phyloP scores from a whole-genome alignment of 2,329 filamentous ascomycete genomes.

The Myriosclerotinia duriaeana region DNA sequence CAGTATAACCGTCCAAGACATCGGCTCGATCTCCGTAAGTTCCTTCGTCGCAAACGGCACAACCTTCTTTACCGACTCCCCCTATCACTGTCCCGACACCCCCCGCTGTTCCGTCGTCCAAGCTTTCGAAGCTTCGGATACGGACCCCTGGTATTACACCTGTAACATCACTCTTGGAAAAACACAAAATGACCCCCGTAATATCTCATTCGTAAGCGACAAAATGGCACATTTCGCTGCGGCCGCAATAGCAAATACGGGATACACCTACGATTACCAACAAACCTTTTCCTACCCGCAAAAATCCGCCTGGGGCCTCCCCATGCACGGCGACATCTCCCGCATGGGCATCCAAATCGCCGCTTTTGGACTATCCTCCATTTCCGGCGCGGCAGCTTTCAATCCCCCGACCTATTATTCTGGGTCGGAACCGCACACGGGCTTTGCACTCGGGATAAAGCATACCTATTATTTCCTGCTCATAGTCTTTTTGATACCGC shows the following conservation, averaged over 20 bases:
- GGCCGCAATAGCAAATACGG: conserved; percentile 45
- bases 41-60: conserved; percentile 41
- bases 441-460: conserved; percentile 40
- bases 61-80: conserved; percentile 43
- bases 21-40: conserved; percentile 31
- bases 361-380: conserved; percentile 42
- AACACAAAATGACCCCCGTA: conserved; percentile 40
- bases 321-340: conserved; percentile 38
- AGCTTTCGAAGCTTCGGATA: conserved; percentile 44
- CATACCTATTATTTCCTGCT: conserved; percentile 49
- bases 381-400: conserved; percentile 31
- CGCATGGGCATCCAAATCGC: conserved; percentile 44
- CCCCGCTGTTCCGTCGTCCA: conserved; percentile 37
- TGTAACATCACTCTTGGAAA: conserved; percentile 44
- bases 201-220: conserved; percentile 39
- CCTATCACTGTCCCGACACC: conserved; percentile 27
- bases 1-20: conserved; percentile 37
- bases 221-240: conserved; percentile 42
- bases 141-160: conserved; percentile 45
- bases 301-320: conserved; percentile 44
- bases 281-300: conserved; percentile 47
- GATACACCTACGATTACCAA: conserved; percentile 38
- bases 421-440: conserved; percentile 30
- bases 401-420: conserved; percentile 26
- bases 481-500: conserved; percentile 37